Base-by-base conservation (phyloP, 2,329 filamentous ascomycete genomes). In the Didymellaceae sp. region DNA sequence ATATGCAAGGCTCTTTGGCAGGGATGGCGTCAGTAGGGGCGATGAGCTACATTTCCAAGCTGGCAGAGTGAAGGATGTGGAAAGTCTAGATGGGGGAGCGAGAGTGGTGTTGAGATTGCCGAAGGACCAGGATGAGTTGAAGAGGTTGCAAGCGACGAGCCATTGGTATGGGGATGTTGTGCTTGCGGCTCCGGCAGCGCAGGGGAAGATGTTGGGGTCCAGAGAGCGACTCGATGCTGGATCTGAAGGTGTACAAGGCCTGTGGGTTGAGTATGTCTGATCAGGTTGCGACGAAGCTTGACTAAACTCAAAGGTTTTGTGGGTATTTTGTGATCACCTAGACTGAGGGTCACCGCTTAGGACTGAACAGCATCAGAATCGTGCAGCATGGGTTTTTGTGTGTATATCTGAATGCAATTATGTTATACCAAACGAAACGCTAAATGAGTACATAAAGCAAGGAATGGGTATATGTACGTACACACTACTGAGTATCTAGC, bases 81-180 rank as follows among this genome's bases (percentile, higher is more conserved):
- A 50, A 2, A 55, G 40, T 2, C 20, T 64, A 20, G 40, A 52
- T 5, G 45, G 32, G 4, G 63, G 66, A 1, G 50, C 61, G 3
- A 57, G 35, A 18, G 45, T 71, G 14, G 38, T 58, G 2, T 18
- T 72, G 24, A 50, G 61, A 9, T 38, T 66, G n/a, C 54, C 67
- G 2, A 53, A 42, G 24, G 43, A 57, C 13, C 54, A 59, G 5
- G 53, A 55, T 2, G 67, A 70, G 26, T 33, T 17, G n/a, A 38
- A 35, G 16, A 57, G 48, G 26, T 38, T 62, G 8, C 45, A 46
- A 13, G 41, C 58, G 16, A 47, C 17, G 14, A 55, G 56, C 2
- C 70, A 60, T 35, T 67, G 61, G 62, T 69, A 59, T 52, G 65
- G 67, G 0, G 59, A 66, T 46, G 57, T 68, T 2, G 59, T 66